phyloP scores from a whole-genome alignment of 495 filamentous ascomycete species.

The Cercophora samala region DNA sequence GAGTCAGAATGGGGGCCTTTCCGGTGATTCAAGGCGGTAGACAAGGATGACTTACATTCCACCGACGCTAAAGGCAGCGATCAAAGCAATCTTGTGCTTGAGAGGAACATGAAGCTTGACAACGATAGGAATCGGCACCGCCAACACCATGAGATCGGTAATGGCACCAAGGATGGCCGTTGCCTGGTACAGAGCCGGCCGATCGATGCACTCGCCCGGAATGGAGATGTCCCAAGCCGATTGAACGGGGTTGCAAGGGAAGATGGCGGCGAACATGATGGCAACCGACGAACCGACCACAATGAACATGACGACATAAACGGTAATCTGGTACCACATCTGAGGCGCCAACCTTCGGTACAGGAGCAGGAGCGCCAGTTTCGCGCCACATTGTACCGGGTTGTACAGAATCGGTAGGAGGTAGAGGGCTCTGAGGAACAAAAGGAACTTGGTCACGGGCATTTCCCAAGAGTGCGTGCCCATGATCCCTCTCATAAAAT shows the following conservation, averaged over 20 bases:
- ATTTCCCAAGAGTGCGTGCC: conserved; percentile 12
- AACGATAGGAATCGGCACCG: conserved; percentile 35
- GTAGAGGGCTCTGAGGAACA: conserved; percentile 12
- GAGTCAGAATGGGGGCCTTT: not conserved
- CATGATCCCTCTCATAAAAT: conserved; percentile 11
- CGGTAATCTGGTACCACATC: conserved; percentile 7
- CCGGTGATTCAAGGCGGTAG: not conserved
- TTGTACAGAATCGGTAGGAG: conserved; percentile 17
- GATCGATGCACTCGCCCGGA: conserved; percentile 32
- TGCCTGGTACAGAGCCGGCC: conserved; percentile 33
- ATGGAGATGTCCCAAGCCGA: conserved; percentile 34
- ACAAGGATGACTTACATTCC: conserved; percentile 8
- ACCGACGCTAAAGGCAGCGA: conserved; percentile 9
- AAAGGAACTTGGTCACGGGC: conserved; percentile 11
- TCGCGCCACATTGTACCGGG: conserved; percentile 13
- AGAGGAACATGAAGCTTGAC: conserved; percentile 15
- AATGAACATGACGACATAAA: conserved; percentile 16
- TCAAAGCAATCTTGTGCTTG: conserved; percentile 18
- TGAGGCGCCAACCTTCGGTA: conserved; percentile 19
- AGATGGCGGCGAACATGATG: conserved; percentile 33
- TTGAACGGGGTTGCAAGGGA: conserved; percentile 36
- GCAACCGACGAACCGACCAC: conserved; percentile 15
- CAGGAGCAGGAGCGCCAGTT: conserved; percentile 17
- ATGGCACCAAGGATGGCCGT: conserved; percentile 37
- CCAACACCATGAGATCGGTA: conserved; percentile 36